phyloP scores from a whole-genome alignment of 345 rosid genomes.

The Hibiscus syriacus region DNA sequence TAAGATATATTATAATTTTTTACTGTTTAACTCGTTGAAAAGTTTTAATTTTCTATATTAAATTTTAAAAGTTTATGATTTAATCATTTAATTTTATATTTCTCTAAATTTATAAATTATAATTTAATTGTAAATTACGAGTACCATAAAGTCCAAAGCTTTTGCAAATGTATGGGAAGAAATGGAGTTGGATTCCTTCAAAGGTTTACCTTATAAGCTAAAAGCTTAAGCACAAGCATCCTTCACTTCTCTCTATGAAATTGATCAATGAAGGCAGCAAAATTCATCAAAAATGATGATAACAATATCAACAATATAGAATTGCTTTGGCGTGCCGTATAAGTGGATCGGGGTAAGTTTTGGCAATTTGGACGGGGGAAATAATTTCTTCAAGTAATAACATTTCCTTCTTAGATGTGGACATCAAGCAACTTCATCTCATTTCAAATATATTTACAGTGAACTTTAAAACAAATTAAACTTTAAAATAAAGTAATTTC shows the following conservation, averaged over 20 bases:
- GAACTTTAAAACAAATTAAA: too few relatives aligned
- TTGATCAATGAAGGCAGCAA: background rate
- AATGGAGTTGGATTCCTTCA: background rate
- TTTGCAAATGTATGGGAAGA: background rate
- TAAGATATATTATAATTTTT: too few relatives aligned
- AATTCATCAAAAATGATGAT: background rate
- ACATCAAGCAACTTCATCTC: background rate
- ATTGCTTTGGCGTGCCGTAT: background rate
- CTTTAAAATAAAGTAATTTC: background rate
- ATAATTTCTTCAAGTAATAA: background rate
- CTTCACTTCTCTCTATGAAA: too few relatives aligned
- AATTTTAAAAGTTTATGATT: too few relatives aligned
- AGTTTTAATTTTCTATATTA: too few relatives aligned
- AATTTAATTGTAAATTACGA: too few relatives aligned
- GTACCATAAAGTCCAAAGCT: too few relatives aligned
- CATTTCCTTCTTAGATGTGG: background rate
- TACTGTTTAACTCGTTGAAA: too few relatives aligned
- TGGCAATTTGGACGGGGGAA: background rate
- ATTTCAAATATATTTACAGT: too few relatives aligned
- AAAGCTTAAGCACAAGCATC: background rate
- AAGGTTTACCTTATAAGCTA: background rate
- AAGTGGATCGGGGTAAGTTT: background rate
- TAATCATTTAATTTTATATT: too few relatives aligned
- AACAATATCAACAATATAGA: background rate
- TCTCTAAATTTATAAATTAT: too few relatives aligned